A percentile compares a stretch with the other conserved stretches of the same genome.
Conservation (phyloP, 2,329 filamentous ascomycete species). For the Penicillium sp. region DNA sequence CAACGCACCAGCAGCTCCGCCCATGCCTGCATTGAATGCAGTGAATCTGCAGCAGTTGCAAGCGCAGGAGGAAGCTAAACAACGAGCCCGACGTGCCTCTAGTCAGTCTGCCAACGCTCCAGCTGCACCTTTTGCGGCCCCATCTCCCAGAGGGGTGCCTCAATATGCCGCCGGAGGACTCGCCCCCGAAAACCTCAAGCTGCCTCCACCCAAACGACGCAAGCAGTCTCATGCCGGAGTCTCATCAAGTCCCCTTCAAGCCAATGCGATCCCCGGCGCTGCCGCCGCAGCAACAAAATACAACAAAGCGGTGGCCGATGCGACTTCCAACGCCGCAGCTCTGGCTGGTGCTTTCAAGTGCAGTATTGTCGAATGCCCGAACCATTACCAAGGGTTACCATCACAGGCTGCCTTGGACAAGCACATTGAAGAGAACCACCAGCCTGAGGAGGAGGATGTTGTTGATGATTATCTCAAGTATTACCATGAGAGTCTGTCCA, state of each 20-base stretch:
- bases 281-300: constrained; percentile 32
- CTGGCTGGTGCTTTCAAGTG: constrained; percentile 55
- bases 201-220: constrained; percentile 59
- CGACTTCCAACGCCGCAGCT: constrained; percentile 41
- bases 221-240: constrained; percentile 51
- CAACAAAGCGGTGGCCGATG: constrained; percentile 42
- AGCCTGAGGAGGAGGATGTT: constrained; percentile 41
- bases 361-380: constrained; percentile 53
- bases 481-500: constrained; percentile 54
- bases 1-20: constrained; percentile 24
- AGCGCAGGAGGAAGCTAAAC: constrained; percentile 48
- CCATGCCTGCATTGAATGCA: constrained; percentile 43
- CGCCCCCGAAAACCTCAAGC: constrained; percentile 58
- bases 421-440: constrained; percentile 57
- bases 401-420: constrained; percentile 56
- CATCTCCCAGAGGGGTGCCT: constrained; percentile 59
- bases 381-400: constrained; percentile 56
- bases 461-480: constrained; percentile 60
- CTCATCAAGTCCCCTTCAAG: constrained; percentile 27
- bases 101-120: constrained; percentile 44
- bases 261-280: constrained; percentile 24
- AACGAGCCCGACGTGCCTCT: constrained; percentile 40
- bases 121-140: constrained; percentile 56
- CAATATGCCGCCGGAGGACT: constrained; percentile 55
- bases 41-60: constrained; percentile 50